Evolutionary conservation across 768 basidiomycete genomes (phyloP).

Genomic region (Hygrophorus pudorinus): DNA sequence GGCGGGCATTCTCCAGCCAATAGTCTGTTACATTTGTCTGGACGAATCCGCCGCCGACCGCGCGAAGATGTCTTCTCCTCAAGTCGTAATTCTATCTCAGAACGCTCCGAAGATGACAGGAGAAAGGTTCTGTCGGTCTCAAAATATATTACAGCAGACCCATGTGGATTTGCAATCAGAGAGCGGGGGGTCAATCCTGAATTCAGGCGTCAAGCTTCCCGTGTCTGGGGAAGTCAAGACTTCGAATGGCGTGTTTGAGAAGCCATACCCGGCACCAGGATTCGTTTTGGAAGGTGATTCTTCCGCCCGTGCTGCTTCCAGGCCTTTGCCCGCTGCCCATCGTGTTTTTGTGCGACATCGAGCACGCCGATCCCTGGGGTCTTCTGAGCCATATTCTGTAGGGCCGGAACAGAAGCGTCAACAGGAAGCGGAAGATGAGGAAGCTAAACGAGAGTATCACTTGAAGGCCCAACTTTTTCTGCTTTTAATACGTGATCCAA

Average conservation of each 20-base stretch:
- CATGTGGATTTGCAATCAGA: neutral
- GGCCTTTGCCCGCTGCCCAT: neutral
- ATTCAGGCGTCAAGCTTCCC: constrained; percentile 3
- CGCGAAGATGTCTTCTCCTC: constrained; percentile 37
- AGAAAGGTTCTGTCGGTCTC: constrained; percentile 6
- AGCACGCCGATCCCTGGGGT: constrained; percentile 18
- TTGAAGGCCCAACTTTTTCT: constrained; percentile 28
- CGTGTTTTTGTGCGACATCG: constrained; percentile 9
- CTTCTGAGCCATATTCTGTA: constrained; percentile 16
- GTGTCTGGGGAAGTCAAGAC: constrained; percentile 3
- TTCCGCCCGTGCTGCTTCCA: neutral
- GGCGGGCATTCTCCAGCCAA: constrained; percentile 27
- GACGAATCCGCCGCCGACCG: too few relatives aligned
- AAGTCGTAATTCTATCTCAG: constrained; percentile 34
- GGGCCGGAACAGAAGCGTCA: constrained; percentile 23
- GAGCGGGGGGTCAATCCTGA: neutral
- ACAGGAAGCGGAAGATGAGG: constrained; percentile 36
- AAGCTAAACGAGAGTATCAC: constrained; percentile 47
- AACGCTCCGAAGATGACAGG: constrained; percentile 20
- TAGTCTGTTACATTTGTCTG: constrained; percentile 23
- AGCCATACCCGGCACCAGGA: neutral
- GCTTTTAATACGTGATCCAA: neutral
- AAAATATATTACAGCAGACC: neutral
- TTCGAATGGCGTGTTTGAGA: too few relatives aligned
- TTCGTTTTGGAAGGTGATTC: neutral